Evolutionary conservation across 208 protist genomes (phyloP), one percentile per base, ranked within the genome.

Genomic region (Acanthamoeba sp.): DNA sequence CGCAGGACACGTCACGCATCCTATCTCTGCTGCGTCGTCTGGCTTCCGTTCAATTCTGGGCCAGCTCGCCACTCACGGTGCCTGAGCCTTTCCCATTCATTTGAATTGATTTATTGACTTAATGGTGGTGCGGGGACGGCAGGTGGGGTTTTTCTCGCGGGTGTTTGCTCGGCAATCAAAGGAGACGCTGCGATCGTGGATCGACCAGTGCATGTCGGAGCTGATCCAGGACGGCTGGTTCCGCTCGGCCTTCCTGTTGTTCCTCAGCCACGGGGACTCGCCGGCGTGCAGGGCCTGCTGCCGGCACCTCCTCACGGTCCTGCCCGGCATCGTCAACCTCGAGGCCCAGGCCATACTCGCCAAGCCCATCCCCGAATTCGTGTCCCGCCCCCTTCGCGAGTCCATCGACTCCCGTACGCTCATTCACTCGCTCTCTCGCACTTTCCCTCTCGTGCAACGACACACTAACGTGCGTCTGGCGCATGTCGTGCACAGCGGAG

Each of bases 171-270:
- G 24, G 71, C 71, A 80, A 38, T 80, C 71, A 29, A 38, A 40
- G 40, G 71, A 80, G 34, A 80, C 71, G 10, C 71, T 80, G 71
- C 32, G 71, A 27, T 40, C 71, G 20, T 80, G 71, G 71, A 38
- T 45, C 71, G 40, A 80, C 24, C 29, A 76, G 32, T 76, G n/a
- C 36, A 20, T 29, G 66, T 20, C n/a, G 66, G 71, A 80, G 32
- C 40, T 80, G 71, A 38, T 16, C 36, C 9, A 14, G 34, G 36
- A 80, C 71, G 7, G 9, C 29, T 45, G 34, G 71, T 45, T 80
- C 38, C 71, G 71, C 32, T n/a, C 71, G 32, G 32, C 71, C 18
- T 80, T 80, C 71, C 71, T 80, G 16, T 29, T 34, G 36, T 80
- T 80, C 40, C 71, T 80, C 9, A 34, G 71, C 40, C 27, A 80